Evolutionary conservation across 179 eudicot genomes (phyloP).

Genomic region (Beta macrorhiza): DNA sequence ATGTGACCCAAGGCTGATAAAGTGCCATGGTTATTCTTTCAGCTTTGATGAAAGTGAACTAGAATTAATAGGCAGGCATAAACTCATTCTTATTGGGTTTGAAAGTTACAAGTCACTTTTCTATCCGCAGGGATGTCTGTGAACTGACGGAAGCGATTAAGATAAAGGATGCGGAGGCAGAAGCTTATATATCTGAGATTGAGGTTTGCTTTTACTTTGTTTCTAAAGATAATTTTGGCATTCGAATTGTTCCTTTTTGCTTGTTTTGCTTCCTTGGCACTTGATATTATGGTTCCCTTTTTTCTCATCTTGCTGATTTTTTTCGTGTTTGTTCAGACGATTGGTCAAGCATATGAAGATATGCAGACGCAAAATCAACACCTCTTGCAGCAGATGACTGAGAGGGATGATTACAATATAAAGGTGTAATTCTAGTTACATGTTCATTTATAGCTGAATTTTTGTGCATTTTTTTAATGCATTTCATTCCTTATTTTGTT

Average conservation of each 20-base stretch:
- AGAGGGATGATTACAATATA: conserved; percentile 93
- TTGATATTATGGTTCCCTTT: background rate
- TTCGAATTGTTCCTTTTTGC: conserved; percentile 4
- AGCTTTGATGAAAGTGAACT: conserved; percentile 7
- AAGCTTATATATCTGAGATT: conserved; percentile 83
- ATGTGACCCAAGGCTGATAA: background rate
- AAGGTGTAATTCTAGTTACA: conserved; percentile 47
- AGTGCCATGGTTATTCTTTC: background rate
- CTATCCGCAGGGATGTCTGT: conserved; percentile 58
- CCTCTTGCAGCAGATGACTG: conserved; percentile 75
- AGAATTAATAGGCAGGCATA: background rate
- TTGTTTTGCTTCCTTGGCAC: conserved; percentile 10
- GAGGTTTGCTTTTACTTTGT: conserved; percentile 46
- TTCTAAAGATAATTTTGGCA: background rate
- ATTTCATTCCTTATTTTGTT: background rate
- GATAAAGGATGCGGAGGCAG: conserved; percentile 82
- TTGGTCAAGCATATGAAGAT: conserved; percentile 99
- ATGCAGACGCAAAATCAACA: conserved; percentile 95
- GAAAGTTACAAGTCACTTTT: conserved; percentile 1
- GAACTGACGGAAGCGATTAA: conserved; percentile 82
- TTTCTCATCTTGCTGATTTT: conserved; percentile 10
- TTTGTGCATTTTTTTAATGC: background rate
- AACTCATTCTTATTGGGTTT: conserved; percentile 13
- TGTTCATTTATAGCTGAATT: conserved; percentile 2
- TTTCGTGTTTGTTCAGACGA: conserved; percentile 47